These are phyloP conservation scores for Diaporthe amygdali DNA, from an alignment of 2,329 filamentous ascomycete genomes.

Conservation along the genomic window DNA sequence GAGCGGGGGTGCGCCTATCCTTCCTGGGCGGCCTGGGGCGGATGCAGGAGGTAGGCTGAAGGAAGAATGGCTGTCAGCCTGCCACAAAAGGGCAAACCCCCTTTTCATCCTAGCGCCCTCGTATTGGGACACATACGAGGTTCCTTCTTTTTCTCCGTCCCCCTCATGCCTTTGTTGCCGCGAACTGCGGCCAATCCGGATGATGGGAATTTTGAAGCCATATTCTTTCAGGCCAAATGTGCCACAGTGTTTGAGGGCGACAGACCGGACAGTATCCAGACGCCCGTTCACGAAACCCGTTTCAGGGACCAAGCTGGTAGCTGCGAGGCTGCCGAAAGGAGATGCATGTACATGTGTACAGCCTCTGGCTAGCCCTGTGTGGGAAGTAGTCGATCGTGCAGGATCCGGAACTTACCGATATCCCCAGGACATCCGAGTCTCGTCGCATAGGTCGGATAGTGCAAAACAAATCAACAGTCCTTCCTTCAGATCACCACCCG, in stretches of 20 bases:
- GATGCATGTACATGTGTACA: neutral
- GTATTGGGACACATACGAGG: slow-evolving; percentile 20
- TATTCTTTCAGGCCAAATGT: neutral
- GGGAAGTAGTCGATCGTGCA: neutral
- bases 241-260: neutral
- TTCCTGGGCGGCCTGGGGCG: neutral
- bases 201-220: neutral
- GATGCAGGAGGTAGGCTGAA: slow-evolving; percentile 1
- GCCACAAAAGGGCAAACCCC: neutral
- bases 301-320: neutral
- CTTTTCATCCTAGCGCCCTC: slow-evolving; percentile 23
- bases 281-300: neutral
- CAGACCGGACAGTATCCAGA: neutral
- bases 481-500: neutral
- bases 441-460: neutral
- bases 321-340: neutral
- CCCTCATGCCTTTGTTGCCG: neutral
- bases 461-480: neutral
- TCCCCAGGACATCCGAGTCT: neutral
- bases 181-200: neutral
- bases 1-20: neutral
- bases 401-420: slow-evolving; percentile 5
- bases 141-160: neutral
- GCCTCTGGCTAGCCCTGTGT: neutral
- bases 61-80: neutral